Conservation (phyloP, 345 rosid species). For the Gossypium ekmanianum region DNA sequence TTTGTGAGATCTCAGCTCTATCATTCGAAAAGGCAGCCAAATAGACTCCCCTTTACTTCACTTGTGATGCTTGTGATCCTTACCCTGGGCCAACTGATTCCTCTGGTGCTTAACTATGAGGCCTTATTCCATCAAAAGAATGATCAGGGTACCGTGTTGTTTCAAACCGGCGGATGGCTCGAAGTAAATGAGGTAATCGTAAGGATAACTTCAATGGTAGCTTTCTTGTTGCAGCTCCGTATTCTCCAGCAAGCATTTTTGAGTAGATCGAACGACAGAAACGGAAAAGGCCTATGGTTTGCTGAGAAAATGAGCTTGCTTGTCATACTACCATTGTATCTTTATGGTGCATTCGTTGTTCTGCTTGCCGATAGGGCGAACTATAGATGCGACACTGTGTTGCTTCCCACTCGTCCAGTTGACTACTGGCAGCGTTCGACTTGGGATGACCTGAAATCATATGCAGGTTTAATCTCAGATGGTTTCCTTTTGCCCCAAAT, state of each 20-base stretch:
- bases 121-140: slow-evolving; percentile 27
- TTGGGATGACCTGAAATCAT: slow-evolving; percentile 32
- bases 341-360: slow-evolving; percentile 28
- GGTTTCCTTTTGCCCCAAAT: slow-evolving; percentile 56
- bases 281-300: slow-evolving; percentile 26
- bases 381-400: neutral
- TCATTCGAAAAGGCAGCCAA: slow-evolving; percentile 34
- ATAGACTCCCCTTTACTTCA: slow-evolving; percentile 40
- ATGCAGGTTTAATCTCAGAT: slow-evolving; percentile 41
- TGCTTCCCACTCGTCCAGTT: neutral
- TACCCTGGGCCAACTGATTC: slow-evolving; percentile 39
- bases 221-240: slow-evolving; percentile 41
- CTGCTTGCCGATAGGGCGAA: slow-evolving; percentile 20
- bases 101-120: slow-evolving; percentile 41
- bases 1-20: slow-evolving; percentile 38
- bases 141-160: slow-evolving; percentile 17
- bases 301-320: slow-evolving; percentile 41
- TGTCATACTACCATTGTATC: slow-evolving; percentile 30
- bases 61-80: slow-evolving; percentile 47
- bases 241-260: slow-evolving; percentile 44
- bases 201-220: slow-evolving; percentile 43
- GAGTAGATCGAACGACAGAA: slow-evolving; percentile 18
- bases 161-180: slow-evolving; percentile 36
- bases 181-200: slow-evolving; percentile 40
- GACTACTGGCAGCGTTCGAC: slow-evolving; percentile 14